These are phyloP conservation scores for Tolypocladium pustulatum DNA, from an alignment of 2,329 filamentous ascomycete species.

Conservation along the genomic window DNA sequence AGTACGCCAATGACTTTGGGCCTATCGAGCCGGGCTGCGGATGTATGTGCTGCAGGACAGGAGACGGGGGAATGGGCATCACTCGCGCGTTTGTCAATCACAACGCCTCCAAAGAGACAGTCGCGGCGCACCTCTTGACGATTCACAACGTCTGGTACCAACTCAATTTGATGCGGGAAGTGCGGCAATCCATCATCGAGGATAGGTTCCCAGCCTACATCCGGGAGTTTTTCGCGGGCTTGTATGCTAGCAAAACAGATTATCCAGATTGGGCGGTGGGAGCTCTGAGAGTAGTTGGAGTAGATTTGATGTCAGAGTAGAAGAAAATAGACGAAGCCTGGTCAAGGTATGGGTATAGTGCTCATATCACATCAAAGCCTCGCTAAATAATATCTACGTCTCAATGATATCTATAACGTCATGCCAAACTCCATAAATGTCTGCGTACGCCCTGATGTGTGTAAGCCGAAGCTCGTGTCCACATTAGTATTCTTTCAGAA, in stretches of 20 bases:
- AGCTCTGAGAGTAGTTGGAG: slow-evolving; percentile 66
- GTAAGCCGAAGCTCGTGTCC: background rate
- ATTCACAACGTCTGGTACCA: slow-evolving; percentile 96
- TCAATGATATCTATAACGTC: background rate
- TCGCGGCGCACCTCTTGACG: slow-evolving; percentile 72
- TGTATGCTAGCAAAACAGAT: slow-evolving; percentile 52
- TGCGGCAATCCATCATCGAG: slow-evolving; percentile 67
- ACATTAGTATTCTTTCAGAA: slow-evolving; percentile 8
- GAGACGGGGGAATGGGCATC: slow-evolving; percentile 65
- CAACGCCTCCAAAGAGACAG: slow-evolving; percentile 87
- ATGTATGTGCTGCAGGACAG: slow-evolving; percentile 64
- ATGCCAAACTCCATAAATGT: background rate
- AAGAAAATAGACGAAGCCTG: background rate
- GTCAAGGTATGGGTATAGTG: background rate
- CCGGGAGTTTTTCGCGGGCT: slow-evolving; percentile 62
- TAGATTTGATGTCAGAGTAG: slow-evolving; percentile 40
- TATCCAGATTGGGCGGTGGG: slow-evolving; percentile 80
- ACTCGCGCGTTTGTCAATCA: slow-evolving; percentile 88
- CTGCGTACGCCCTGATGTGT: background rate
- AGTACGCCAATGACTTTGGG: slow-evolving; percentile 68
- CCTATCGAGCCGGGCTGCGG: slow-evolving; percentile 76
- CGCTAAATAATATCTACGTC: background rate
- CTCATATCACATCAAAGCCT: background rate
- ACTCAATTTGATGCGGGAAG: slow-evolving; percentile 68
- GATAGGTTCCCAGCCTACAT: slow-evolving; percentile 74